Percentiles rank a stretch among this genome's conserved stretches.
Evolutionary conservation across 805 yeast genomes (phyloP).

Genomic region (Candida yuanshanica): DNA sequence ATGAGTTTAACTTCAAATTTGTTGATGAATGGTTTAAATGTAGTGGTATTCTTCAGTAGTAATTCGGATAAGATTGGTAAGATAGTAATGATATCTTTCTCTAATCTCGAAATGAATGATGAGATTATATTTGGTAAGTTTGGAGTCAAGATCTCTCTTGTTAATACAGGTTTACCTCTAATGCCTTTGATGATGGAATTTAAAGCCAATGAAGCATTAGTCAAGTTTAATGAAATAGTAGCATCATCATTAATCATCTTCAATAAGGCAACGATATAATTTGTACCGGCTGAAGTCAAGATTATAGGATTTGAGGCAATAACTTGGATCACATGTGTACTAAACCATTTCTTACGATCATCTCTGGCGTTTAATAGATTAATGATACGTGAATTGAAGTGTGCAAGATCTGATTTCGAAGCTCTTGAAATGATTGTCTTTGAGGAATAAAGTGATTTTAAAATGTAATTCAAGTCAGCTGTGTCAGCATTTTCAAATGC

Average conservation of each 20-base stretch:
- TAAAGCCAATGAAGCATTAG: constrained; percentile 26
- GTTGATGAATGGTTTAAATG: constrained; percentile 73
- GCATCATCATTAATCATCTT: constrained; percentile 29
- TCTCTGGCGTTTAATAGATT: constrained; percentile 31
- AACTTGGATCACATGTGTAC: constrained; percentile 27
- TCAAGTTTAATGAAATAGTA: constrained; percentile 26
- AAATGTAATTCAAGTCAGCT: constrained; percentile 14
- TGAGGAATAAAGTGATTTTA: constrained; percentile 18
- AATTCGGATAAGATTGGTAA: constrained; percentile 38
- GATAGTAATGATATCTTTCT: constrained; percentile 27
- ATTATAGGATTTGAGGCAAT: constrained; percentile 20
- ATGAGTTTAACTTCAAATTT: constrained; percentile 47
- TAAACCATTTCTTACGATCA: constrained; percentile 30
- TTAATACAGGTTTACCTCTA: constrained; percentile 76
- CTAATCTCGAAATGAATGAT: constrained; percentile 41
- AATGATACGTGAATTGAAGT: constrained; percentile 34
- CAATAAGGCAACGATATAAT: constrained; percentile 31
- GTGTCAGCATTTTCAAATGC: constrained; percentile 18
- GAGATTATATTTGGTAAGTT: constrained; percentile 59
- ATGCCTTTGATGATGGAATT: constrained; percentile 35
- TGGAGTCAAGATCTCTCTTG: constrained; percentile 81
- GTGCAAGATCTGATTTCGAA: constrained; percentile 45
- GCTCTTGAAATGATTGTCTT: constrained; percentile 32
- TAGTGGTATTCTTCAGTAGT: constrained; percentile 59
- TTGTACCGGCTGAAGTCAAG: constrained; percentile 31